phyloP scores from a whole-genome alignment of 2,329 filamentous ascomycete species.

The Cordyceps javanica region DNA sequence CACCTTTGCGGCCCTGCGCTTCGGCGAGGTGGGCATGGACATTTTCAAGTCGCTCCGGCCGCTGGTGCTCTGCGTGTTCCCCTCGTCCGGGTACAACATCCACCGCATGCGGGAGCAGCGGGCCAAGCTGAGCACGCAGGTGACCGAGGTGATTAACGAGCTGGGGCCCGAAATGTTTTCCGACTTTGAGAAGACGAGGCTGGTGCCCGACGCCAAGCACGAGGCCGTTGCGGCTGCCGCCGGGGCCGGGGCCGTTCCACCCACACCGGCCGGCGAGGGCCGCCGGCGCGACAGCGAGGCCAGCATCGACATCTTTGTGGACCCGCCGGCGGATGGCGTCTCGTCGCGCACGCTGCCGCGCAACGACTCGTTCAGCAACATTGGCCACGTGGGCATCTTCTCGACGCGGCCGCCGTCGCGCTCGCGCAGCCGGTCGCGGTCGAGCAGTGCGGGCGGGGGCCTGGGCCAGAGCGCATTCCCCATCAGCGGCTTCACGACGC shows the following conservation, averaged over 20 bases:
- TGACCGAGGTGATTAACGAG: conserved; percentile 90
- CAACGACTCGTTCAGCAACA: conserved; percentile 91
- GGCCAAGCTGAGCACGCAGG: conserved; percentile 68
- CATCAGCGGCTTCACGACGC: conserved; percentile 61
- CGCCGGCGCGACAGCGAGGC: conserved; percentile 47
- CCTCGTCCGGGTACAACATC: conserved; percentile 77
- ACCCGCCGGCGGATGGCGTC: conserved; percentile 33
- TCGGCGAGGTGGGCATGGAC: conserved; percentile 98
- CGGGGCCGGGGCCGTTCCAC: too few relatives aligned
- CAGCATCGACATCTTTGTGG: conserved; percentile 29
- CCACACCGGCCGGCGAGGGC: conserved; percentile 25
- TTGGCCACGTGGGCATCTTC: conserved; percentile 83
- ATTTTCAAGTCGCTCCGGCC: conserved; percentile 92
- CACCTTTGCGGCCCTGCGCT: conserved; percentile 87
- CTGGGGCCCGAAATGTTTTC: conserved; percentile 93
- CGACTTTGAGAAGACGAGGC: conserved; percentile 78
- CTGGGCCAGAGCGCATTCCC: conserved; percentile 57
- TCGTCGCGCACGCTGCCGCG: conserved; percentile 55
- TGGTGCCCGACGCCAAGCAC: conserved; percentile 52
- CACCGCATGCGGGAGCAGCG: conserved; percentile 68
- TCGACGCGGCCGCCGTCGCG: conserved; percentile 80
- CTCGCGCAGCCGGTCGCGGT: conserved; percentile 64
- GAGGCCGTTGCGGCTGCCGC: conserved; percentile 24
- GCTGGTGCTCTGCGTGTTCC: conserved; percentile 77
- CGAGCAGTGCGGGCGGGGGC: conserved; percentile 60